Percentiles rank a stretch among this genome's conserved stretches.
These are phyloP conservation scores for Pascua guehoae DNA, from an alignment of 1,284 basidiomycete species.

Conservation along the genomic window DNA sequence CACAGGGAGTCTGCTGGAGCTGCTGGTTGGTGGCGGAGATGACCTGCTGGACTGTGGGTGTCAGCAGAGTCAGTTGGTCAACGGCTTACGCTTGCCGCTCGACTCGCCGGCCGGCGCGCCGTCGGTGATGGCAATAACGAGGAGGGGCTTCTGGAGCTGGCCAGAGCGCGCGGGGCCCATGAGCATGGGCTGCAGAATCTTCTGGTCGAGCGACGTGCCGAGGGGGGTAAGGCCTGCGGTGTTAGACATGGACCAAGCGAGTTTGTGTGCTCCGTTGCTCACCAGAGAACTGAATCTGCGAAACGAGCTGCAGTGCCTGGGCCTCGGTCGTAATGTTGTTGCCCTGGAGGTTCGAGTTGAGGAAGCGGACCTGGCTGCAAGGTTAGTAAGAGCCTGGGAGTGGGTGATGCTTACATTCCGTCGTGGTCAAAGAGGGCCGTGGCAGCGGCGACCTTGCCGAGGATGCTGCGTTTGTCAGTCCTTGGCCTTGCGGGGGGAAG, in stretches of 20 bases:
- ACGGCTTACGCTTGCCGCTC: slow-evolving; percentile 17
- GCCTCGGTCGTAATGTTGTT: slow-evolving; percentile 50
- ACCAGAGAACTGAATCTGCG: slow-evolving; percentile 45
- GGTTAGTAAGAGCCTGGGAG: slow-evolving; percentile 29
- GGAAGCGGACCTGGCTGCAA: slow-evolving; percentile 46
- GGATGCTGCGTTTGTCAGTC: slow-evolving; percentile 25
- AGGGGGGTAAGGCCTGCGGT: slow-evolving; percentile 48
- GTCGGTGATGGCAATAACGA: slow-evolving; percentile 50
- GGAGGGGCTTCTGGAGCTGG: slow-evolving; percentile 50
- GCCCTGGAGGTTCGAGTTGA: slow-evolving; percentile 50
- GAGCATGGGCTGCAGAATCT: slow-evolving; percentile 52
- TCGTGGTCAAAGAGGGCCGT: slow-evolving; percentile 52
- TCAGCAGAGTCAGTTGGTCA: background rate
- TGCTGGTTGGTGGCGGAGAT: slow-evolving; percentile 31
- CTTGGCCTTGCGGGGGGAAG: background rate
- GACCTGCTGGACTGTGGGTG: slow-evolving; percentile 21
- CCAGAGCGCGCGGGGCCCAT: slow-evolving; percentile 47
- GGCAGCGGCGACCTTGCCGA: slow-evolving; percentile 48
- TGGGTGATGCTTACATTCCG: slow-evolving; percentile 33
- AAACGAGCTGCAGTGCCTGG: slow-evolving; percentile 34
- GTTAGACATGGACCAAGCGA: slow-evolving; percentile 35
- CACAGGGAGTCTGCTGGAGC: slow-evolving; percentile 31
- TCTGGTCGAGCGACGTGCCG: slow-evolving; percentile 50
- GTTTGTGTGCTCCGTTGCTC: slow-evolving; percentile 15
- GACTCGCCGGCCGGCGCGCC: slow-evolving; percentile 50